phyloP scores from a whole-genome alignment of 2,329 filamentous ascomycete species.

The Xylaria sp. region DNA sequence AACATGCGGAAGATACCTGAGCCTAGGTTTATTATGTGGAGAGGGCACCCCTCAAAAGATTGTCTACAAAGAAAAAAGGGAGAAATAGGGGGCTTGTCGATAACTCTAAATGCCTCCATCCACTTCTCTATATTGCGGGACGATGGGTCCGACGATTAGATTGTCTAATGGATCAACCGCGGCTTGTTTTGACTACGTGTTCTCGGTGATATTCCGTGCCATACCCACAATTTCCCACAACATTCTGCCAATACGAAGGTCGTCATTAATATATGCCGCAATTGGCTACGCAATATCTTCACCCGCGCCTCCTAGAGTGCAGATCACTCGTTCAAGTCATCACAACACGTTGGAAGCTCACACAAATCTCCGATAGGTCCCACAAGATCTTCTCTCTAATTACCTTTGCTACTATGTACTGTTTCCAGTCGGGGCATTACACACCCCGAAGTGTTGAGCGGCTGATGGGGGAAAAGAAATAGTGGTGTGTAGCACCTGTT shows the following conservation, averaged over 20 bases:
- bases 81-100: not conserved
- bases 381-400: conserved; percentile 2
- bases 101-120: conserved; percentile 13
- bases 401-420: not conserved
- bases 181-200: not conserved
- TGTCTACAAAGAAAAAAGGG: not conserved
- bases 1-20: conserved; percentile 4
- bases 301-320: not conserved
- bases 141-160: not conserved
- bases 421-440: not conserved
- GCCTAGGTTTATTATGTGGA: conserved; percentile 5
- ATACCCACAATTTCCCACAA: not conserved
- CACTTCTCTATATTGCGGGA: conserved; percentile 11
- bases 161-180: not conserved
- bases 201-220: not conserved
- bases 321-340: not conserved
- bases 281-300: not conserved
- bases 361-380: conserved; percentile 17
- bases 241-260: not conserved
- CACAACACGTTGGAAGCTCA: not conserved
- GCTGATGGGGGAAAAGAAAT: not conserved
- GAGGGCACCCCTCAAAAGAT: conserved; percentile 11
- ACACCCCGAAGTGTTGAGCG: not conserved
- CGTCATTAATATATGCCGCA: not conserved
- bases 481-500: not conserved